Conservation (phyloP, 352 stramenopile species). For the Phytophthora melonis region DNA sequence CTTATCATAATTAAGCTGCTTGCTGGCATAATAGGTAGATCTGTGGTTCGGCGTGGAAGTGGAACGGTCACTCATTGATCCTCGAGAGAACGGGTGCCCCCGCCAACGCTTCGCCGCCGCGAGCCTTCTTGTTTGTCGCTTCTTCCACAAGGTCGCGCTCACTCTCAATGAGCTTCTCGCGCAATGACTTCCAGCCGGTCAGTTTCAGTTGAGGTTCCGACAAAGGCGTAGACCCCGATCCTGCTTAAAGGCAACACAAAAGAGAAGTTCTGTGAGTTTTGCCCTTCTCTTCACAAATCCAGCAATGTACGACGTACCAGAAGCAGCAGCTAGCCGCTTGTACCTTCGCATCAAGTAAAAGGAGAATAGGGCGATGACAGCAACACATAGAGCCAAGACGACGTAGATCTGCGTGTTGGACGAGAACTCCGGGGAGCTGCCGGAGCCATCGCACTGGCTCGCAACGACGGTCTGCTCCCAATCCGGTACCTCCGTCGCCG, state of each 20-base stretch:
- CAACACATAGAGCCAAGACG: slow-evolving; percentile 19
- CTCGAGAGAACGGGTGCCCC: slow-evolving; percentile 8
- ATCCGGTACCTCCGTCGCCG: slow-evolving; percentile 36
- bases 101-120: slow-evolving; percentile 7
- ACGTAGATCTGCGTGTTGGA: slow-evolving; percentile 26
- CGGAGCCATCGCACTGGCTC: slow-evolving; percentile 31
- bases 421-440: slow-evolving; percentile 18
- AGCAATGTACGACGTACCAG: slow-evolving; percentile 1
- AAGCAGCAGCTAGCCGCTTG: neutral
- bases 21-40: no score
- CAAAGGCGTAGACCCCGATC: neutral
- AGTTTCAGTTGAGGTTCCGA: slow-evolving; percentile 46
- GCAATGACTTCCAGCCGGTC: slow-evolving; percentile 56
- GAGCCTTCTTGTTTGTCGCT: slow-evolving; percentile 9
- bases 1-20: no score
- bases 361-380: slow-evolving; percentile 7
- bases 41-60: no score
- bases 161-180: slow-evolving; percentile 61
- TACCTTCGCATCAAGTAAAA: slow-evolving; percentile 21
- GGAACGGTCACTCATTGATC: no score
- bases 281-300: no score
- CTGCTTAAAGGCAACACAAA: neutral
- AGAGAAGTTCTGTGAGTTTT: neutral
- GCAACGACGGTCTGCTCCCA: slow-evolving; percentile 36
- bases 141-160: slow-evolving; percentile 32